Base-by-base conservation (phyloP, 2,329 filamentous ascomycete genomes). In the Grosmannia huntii region DNA sequence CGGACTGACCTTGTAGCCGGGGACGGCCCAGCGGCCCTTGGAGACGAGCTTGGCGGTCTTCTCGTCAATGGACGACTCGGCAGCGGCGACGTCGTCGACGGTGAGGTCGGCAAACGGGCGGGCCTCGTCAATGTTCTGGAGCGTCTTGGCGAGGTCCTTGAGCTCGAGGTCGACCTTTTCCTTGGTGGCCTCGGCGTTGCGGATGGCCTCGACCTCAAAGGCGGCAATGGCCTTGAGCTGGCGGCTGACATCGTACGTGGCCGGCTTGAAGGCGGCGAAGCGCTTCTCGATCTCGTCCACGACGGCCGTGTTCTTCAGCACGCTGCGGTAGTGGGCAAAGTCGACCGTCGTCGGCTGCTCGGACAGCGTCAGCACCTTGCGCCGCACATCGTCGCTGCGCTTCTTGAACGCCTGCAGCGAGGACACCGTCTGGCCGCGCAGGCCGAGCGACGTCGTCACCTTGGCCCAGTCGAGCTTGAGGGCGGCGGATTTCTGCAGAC, bases 391-490 rank as follows among this genome's bases (percentile, higher is more conserved):
- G 73, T 99, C 94, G 82, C 97, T 96, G 79, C 94, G 91, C 85
- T 96, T 94, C 85, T 99, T 99, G 87, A 99, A 99, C 65, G 89
- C 83, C 74, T 92, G 87, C 62, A 99, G 90, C 62, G 92, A 87
- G 69, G 86, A 78, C 67, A 89, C 91, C 67, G 94, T 99, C 79
- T 90, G 89, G 74, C 94, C 94, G 75, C 89, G 89, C 75, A 99
- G 90, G 74, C 92, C 92, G 70, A 99, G 90, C 71, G 92, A 95
- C 77, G 83, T 84, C 76, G 87, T 87, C 71, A 99, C 84, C 80
- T 95, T 94, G 78, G 84, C 84, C 94, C 94, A 99, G 86, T 99
- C 94, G 82, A 99, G 84, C 85, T 97, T 99, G 77, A 95, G 84
- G 76, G 92, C 91, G 81, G 92, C 91, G 84, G 90, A 96, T 83